phyloP scores from a whole-genome alignment of 2,329 filamentous ascomycete genomes.

The Diaporthe sp. region DNA sequence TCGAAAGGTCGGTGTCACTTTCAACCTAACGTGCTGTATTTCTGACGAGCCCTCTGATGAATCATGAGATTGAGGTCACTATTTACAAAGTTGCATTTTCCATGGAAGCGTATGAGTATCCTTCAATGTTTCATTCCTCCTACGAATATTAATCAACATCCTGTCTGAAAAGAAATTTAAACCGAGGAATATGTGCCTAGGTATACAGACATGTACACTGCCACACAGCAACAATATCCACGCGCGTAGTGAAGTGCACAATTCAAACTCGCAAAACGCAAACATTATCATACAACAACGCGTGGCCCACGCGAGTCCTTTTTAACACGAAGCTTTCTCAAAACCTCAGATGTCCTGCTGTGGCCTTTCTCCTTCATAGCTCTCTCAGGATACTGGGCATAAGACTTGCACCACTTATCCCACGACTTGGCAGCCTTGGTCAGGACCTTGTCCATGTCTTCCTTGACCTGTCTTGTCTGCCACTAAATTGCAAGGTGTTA shows the following conservation, averaged over 20 bases:
- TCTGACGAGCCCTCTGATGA: too few species aligned
- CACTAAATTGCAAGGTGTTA: background rate
- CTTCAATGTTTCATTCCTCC: background rate
- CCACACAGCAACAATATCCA: background rate
- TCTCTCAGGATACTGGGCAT: conserved; percentile 26
- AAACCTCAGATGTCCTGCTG: conserved; percentile 14
- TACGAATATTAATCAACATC: background rate
- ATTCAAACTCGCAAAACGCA: background rate
- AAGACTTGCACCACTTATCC: conserved; percentile 31
- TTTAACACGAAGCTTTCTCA: conserved; percentile 27
- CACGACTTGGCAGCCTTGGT: conserved; percentile 30
- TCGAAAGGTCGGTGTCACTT: too few species aligned
- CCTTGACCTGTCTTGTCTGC: conserved; percentile 36
- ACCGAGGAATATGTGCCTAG: background rate
- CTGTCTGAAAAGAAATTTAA: background rate
- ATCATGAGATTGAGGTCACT: too few species aligned
- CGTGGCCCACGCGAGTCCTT: conserved; percentile 3
- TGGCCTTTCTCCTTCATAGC: conserved; percentile 31
- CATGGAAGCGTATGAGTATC: background rate
- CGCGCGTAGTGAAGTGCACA: background rate
- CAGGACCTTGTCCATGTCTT: conserved; percentile 34
- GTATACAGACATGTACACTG: background rate
- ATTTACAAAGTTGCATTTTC: background rate
- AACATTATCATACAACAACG: background rate
- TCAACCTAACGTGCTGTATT: too few species aligned